Evolutionary conservation across 1,284 basidiomycete genomes (phyloP), one percentile per base, ranked within the genome.

Genomic region (Rhizopogon parksii): DNA sequence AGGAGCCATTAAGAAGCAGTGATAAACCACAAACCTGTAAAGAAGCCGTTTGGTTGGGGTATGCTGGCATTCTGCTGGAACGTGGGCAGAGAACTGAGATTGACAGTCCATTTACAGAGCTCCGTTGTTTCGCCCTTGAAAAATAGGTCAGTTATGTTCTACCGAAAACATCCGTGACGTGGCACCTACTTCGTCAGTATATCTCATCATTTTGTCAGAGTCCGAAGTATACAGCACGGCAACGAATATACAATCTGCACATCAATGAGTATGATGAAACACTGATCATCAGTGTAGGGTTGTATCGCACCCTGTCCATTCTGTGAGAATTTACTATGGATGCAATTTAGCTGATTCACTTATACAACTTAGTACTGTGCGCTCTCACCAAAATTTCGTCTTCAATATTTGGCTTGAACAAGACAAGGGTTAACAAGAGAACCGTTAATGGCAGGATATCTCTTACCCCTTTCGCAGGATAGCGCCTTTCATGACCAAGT

Each of bases 51-150:
- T 36, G 70, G 64, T 42, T 75, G 71, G 19, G 79, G 72, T 49
- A 71, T 60, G 21, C 67, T 70, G 40, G 83, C 81, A 57, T 83
- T 82, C 55, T 81, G 79, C 63, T 79, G 80, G 72, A 89, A 91
- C 39, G 80, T 82, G 27, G 88, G 88, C 52, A 91, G 67, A 24
- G 82, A 77, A 40, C 80, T 78, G 47, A 91, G 73, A 66, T 91
- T 85, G 39, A 91, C 88, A 6, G 83, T 88, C 89, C 89, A 91
- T 68, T 87, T 84, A 71, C 89, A 91, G 49, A 91, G 70, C 61
- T 89, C 87, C 46, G 64, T 71, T 11, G 80, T 83, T 60, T 85
- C 85, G 12, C 84, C 85, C 71, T 77, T 57, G 56, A 46, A 49
- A 59, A 24, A 51, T 57, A 56, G 55, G 56, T 60, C 54, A 60